A percentile compares a stretch with the other conserved stretches of the same genome.
Evolutionary conservation across 2,329 filamentous ascomycete genomes (phyloP).

Genomic region (Colletotrichum sojae): DNA sequence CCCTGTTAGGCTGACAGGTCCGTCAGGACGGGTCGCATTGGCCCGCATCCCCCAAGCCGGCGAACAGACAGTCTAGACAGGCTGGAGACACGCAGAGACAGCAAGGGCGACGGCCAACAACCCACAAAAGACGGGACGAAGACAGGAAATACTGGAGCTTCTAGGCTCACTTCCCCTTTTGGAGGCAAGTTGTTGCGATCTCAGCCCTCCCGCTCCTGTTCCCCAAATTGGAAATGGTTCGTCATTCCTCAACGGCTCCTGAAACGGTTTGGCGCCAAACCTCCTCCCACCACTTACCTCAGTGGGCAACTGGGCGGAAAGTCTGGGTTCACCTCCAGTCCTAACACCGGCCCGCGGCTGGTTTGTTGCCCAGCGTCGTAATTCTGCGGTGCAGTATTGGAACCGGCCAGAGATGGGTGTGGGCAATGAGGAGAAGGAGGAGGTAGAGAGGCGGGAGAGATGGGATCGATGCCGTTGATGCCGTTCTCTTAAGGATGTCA

Average conservation of each 20-base stretch:
- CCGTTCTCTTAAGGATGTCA: conserved; percentile 14
- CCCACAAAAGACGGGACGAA: conserved; percentile 24
- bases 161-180: conserved; percentile 2
- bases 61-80: conserved; percentile 26
- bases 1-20: conserved; percentile 12
- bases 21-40: conserved; percentile 1
- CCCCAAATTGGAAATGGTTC: conserved; percentile 20
- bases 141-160: background rate
- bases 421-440: conserved; percentile 7
- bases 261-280: conserved; percentile 23
- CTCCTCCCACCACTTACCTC: conserved; percentile 14
- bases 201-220: background rate
- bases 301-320: conserved; percentile 24
- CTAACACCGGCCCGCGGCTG: conserved; percentile 14
- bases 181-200: conserved; percentile 10
- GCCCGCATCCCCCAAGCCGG: background rate
- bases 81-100: background rate
- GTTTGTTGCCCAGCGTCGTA: background rate
- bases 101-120: conserved; percentile 10
- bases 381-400: background rate
- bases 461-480: conserved; percentile 1
- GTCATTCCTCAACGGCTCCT: conserved; percentile 27
- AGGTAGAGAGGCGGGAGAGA: conserved; percentile 7
- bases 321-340: background rate
- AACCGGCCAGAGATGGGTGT: background rate